Evolutionary conservation across 2,329 filamentous ascomycete genomes (phyloP), one percentile per base, ranked within the genome.

Genomic region (Fusarium torulosum): DNA sequence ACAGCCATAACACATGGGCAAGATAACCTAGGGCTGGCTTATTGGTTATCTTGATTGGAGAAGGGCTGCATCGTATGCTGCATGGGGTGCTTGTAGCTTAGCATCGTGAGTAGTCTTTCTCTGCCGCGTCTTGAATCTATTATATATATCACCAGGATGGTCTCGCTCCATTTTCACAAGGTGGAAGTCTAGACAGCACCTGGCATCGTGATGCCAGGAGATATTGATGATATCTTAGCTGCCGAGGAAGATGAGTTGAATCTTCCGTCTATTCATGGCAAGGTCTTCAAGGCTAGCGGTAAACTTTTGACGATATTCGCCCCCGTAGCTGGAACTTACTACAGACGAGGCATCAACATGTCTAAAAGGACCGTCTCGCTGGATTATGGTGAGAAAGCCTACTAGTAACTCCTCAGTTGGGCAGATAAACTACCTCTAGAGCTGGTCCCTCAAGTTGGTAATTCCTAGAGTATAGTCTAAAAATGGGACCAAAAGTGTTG

Each of bases 51-150:
- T 44, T 5, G 53, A 55, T 9, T 55, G 53, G 53, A 46, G 20
- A 13, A 51, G 10, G 5, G 53, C 53, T 14, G 53, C 53, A 7
- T 55, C 53, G 3, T 55, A 55, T 42, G 23, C 27, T 4, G 44
- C 53, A 7, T 55, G 53, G 53, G 44, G 53, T 8, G 1, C n/a
- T 14, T 55, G 33, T 5, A 55, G 51, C 7, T 55, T 45, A 35
- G 29, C 29, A 2, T 51, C 25, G 53, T 55, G 7, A 33, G 53
- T 55, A 4, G 14, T 11, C 14, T 2, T 3, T 6, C 11, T 14
- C 7, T 9, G 7, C n/a, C 2, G 7, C 25, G 5, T 9, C 1
- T 1, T 25, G 11, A 25, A 7, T 17, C n/a, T 53, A 21, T 46
- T 3, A 14, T 14, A 2, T 4, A 11, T n/a, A 4, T 6, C 10